These are phyloP conservation scores for Streptanthus diversifolius DNA, from an alignment of 345 rosid species.

Conservation along the genomic window DNA sequence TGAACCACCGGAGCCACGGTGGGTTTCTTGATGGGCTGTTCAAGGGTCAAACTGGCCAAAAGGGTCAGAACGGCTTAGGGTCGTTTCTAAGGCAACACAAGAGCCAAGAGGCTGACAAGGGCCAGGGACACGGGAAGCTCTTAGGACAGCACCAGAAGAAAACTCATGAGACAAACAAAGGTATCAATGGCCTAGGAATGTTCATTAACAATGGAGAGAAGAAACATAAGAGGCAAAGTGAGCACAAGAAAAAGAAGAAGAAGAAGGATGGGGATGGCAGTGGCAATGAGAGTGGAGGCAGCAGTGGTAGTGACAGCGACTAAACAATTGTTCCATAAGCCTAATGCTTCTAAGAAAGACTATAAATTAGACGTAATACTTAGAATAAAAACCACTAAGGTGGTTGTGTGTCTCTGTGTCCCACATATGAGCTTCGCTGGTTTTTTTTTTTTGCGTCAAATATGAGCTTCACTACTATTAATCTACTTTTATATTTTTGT, in stretches of 20 bases:
- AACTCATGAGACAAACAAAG: conserved; percentile 21
- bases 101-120: conserved; percentile 16
- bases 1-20: conserved; percentile 30
- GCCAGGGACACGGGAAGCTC: conserved; percentile 21
- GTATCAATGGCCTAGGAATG: conserved; percentile 28
- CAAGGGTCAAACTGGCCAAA: conserved; percentile 21
- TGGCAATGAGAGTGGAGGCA: conserved; percentile 22
- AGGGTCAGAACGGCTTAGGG: conserved; percentile 11
- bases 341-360: not conserved
- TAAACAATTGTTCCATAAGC: not conserved
- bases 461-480: conserved; percentile 14
- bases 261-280: conserved; percentile 24
- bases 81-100: conserved; percentile 3
- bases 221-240: conserved; percentile 21
- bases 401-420: conserved; percentile 21
- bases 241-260: conserved; percentile 16
- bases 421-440: not conserved
- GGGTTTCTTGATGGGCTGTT: conserved; percentile 29
- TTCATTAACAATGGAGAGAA: conserved; percentile 29
- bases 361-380: not conserved
- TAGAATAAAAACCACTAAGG: conserved; percentile 10
- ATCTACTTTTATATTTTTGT: not conserved
- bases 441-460: too few species aligned
- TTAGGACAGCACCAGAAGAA: conserved; percentile 27
- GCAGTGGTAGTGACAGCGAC: conserved; percentile 34